These are phyloP conservation scores for Alisma plantagoaquatica DNA, from an alignment of 106 monocot species.

Conservation along the genomic window DNA sequence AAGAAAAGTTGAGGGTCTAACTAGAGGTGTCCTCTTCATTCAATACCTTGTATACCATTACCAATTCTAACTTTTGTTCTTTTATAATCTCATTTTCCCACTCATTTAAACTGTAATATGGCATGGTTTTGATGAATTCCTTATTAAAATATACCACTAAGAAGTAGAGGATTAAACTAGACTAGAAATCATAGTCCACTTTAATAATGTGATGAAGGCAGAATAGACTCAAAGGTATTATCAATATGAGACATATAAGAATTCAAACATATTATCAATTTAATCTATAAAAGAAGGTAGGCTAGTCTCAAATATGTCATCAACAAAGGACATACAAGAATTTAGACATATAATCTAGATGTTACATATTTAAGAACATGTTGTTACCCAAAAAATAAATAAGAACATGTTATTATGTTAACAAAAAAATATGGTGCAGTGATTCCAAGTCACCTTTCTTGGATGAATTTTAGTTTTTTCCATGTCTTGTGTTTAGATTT, in stretches of 20 bases:
- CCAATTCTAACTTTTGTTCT: background rate
- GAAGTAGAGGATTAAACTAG: constrained; percentile 34
- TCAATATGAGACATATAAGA: background rate
- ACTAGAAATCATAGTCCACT: constrained; percentile 30
- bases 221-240: background rate
- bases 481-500: too few relatives aligned
- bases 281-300: constrained; percentile 40
- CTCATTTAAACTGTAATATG: background rate
- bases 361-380: too few relatives aligned
- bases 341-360: background rate
- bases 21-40: constrained; percentile 27
- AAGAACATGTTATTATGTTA: too few relatives aligned
- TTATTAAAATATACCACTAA: constrained; percentile 34
- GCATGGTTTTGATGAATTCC: background rate
- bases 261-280: constrained; percentile 15
- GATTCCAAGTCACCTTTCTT: too few relatives aligned
- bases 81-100: too few relatives aligned
- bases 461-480: too few relatives aligned
- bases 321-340: background rate
- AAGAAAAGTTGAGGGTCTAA: constrained; percentile 30
- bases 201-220: constrained; percentile 47
- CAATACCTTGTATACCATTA: background rate
- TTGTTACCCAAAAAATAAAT: too few relatives aligned
- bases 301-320: background rate
- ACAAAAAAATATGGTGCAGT: too few relatives aligned